Conservation (phyloP, 78 protist genomes). For the Tieghemostelium lacteum region DNA sequence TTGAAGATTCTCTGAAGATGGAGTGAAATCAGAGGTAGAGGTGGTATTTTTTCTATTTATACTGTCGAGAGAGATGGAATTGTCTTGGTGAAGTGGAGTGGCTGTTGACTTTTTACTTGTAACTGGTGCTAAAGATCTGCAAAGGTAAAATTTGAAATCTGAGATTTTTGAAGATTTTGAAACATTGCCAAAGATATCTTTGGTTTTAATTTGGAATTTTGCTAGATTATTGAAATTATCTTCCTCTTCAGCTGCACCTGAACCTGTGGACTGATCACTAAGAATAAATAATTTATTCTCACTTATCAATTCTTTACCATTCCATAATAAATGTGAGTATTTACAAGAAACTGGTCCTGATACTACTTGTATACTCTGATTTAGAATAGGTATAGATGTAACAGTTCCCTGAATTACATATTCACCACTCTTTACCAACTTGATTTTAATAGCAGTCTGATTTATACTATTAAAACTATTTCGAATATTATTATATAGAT, state of each 20-base stretch:
- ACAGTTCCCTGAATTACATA: slow-evolving; percentile 36
- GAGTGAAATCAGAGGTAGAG: no score
- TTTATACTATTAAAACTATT: no score
- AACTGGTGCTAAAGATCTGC: slow-evolving; percentile 33
- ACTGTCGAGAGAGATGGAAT: no score
- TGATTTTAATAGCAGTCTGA: slow-evolving; percentile 6
- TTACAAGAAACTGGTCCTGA: slow-evolving; percentile 36
- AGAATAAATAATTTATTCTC: slow-evolving; percentile 62
- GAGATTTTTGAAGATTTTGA: neutral
- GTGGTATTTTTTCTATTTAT: no score
- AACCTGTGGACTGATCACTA: neutral
- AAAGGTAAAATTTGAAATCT: slow-evolving; percentile 19
- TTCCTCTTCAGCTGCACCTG: neutral
- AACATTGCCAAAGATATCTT: slow-evolving; percentile 47
- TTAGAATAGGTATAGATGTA: neutral
- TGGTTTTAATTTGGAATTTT: slow-evolving; percentile 34
- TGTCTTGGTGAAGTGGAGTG: no score
- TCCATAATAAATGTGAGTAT: slow-evolving; percentile 46
- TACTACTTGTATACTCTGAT: neutral
- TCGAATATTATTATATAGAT: no score
- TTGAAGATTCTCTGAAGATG: neutral
- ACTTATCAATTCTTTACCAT: slow-evolving; percentile 69
- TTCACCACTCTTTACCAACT: slow-evolving; percentile 55
- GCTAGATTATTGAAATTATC: neutral
- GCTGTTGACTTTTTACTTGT: no score